Evolutionary conservation across 306 rosid genomes (phyloP), one percentile per base, ranked within the genome.

Genomic region (Rosa persica): DNA sequence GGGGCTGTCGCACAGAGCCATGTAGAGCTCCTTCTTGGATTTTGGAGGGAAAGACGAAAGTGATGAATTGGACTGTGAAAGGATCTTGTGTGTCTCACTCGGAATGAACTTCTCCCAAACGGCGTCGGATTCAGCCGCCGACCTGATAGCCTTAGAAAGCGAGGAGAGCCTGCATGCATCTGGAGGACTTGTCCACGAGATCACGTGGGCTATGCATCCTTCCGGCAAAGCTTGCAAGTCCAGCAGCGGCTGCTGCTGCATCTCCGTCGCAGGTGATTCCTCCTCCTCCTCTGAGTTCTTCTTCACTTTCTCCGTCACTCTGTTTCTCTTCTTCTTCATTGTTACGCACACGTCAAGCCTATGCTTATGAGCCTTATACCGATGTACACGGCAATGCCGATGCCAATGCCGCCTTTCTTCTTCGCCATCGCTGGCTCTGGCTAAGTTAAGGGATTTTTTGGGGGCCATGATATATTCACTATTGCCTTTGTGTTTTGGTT

Each of bases 201-300:
- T 55, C 1, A 55, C 13, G 62, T n/a, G 12, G 30, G 30, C 25
- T 55, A n/a, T 55, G 23, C 62, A n/a, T 55, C 82, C 94, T 81
- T 90, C 93, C 0, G 96, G 96, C 0, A 92, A 80, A 0, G 71
- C 74, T 27, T 76, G 39, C 34, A 90, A 81, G 20, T 76, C 86
- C 54, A 58, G 43, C 34, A 5, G 12, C 1, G 47, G 47, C 47
- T 43, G 47, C 12, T 52, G 38, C 66, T 55, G 12, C 62, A 20
- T 55, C 30, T 23, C 30, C 12, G 25, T 54, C 25, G 25, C 61
- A 54, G 11, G 23, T 2, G 61, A 54, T 54, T 19, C 23, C 11
- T 20, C 61, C 61, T 54, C 16, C 34, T 30, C 0, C 49, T 46
- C 47, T 12, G 49, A 46, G 16, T 11, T 46, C 15, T 46, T 46